Base-by-base conservation (phyloP, 2,329 filamentous ascomycete species). In the Phaeoacremonium minimum region DNA sequence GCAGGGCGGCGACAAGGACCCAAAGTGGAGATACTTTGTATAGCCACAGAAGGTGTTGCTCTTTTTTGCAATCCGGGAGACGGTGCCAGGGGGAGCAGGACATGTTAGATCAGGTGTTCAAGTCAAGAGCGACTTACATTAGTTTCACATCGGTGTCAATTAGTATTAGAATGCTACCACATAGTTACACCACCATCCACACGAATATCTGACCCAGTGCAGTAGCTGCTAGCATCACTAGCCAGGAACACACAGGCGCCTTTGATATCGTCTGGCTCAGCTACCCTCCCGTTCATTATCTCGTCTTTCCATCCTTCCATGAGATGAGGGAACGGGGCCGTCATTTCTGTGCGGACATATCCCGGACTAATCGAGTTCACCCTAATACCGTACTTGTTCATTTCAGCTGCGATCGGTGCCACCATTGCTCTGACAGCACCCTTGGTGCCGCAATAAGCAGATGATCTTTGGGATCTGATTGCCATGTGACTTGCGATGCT, bases 401-500 rank as follows among this genome's bases (percentile, higher is more conserved):
- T 38, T 42, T 70, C 66, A 18, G 64, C 64, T 3, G 69, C 67
- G 45, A 72, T 71, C 0, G 64, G 60, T 2, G 67, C 57, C 38
- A 59, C 62, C 66, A 72, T 69, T 0, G 63, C 61, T 29, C 58
- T 52, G 14, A 72, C 67, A 0, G 67, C 67, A 0, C 67, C 67
- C 45, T 71, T 73, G 0, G 60, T 65, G 4, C 60, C 66, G 45
- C 66, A 69, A 36, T 72, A 72, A 5, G 64, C 65, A 28, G 62
- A 67, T 32, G 63, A 68, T 20, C 61, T 50, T 47, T 75, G 69
- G 12, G 63, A 66, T 7, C 66, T 59, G 14, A 74, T 66, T 1
- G 71, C 71, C 44, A 73, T 69, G 37, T 71, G 58, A 18, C 66
- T 67, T 0, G 71, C 71, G 46, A 76, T 75, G 36, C 69, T 73